Conservation (phyloP, 2,329 filamentous ascomycete genomes). For the Paraphaeosphaeria minitans region DNA sequence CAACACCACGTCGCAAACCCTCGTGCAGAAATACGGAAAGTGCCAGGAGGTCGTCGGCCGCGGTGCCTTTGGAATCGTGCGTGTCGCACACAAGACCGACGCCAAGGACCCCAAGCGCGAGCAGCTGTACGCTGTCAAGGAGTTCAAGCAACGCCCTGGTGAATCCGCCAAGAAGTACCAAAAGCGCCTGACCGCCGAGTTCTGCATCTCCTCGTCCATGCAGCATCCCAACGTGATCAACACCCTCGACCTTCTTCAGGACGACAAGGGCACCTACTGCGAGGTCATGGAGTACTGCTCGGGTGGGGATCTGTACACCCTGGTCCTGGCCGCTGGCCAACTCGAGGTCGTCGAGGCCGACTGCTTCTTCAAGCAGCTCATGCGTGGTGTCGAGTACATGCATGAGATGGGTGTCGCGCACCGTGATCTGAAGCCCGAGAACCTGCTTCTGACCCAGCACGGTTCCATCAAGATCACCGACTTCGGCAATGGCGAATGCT, state of each 20-base stretch:
- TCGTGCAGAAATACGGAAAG: constrained; percentile 97
- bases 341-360: constrained; percentile 92
- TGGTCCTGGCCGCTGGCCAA: constrained; percentile 88
- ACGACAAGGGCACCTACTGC: constrained; percentile 96
- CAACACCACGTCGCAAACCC: constrained; percentile 70
- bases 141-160: constrained; percentile 91
- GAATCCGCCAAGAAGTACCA: constrained; percentile 98
- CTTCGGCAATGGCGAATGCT: constrained; percentile 98
- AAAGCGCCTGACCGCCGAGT: constrained; percentile 95
- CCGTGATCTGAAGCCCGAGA: constrained; percentile 95
- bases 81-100: constrained; percentile 94
- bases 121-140: constrained; percentile 96
- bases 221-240: constrained; percentile 98
- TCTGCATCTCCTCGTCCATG: constrained; percentile 96
- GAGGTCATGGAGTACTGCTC: constrained; percentile 99
- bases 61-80: constrained; percentile 94
- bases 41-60: constrained; percentile 96
- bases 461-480: constrained; percentile 97
- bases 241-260: constrained; percentile 91
- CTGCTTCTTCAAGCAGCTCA: constrained; percentile 98
- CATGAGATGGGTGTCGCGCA: constrained; percentile 99
- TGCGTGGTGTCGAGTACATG: constrained; percentile 98
- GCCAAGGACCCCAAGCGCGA: constrained; percentile 77
- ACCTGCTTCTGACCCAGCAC: constrained; percentile 88
- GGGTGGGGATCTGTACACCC: constrained; percentile 91